Conservation (phyloP, 306 rosid species). For the Castanea crenata region DNA sequence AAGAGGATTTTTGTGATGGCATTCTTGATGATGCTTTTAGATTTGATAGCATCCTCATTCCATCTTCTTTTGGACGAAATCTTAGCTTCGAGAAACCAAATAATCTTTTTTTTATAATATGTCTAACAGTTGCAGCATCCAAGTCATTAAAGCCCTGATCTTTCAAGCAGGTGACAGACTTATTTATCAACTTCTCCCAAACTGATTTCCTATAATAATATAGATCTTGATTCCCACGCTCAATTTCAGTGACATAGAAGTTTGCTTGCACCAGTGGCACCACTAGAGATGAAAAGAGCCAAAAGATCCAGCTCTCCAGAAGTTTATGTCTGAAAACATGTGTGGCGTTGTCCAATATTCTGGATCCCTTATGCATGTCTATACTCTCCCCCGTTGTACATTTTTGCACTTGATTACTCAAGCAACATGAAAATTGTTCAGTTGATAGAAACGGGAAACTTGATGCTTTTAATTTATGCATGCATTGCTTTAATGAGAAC, state of each 20-base stretch:
- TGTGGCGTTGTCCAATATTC: slow-evolving; percentile 26
- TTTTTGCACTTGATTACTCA: slow-evolving; percentile 27
- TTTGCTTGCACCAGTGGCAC: slow-evolving; percentile 81
- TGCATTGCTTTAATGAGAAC: slow-evolving; percentile 64
- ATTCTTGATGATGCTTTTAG: slow-evolving; percentile 66
- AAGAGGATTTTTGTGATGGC: slow-evolving; percentile 25
- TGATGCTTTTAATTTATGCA: slow-evolving; percentile 63
- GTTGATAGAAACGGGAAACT: slow-evolving; percentile 57
- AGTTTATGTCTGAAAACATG: slow-evolving; percentile 49
- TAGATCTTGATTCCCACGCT: slow-evolving; percentile 62
- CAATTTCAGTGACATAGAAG: slow-evolving; percentile 85
- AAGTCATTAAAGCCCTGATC: slow-evolving; percentile 45
- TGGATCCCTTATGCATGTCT: slow-evolving; percentile 22
- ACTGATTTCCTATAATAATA: slow-evolving; percentile 68
- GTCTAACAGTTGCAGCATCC: slow-evolving; percentile 53
- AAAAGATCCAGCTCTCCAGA: slow-evolving; percentile 78
- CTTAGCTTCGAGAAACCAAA: slow-evolving; percentile 96
- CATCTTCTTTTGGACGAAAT: slow-evolving; percentile 74
- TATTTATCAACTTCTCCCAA: slow-evolving; percentile 68
- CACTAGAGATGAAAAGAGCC: slow-evolving; percentile 72
- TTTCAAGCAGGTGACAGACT: slow-evolving; percentile 51
- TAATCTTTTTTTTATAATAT: slow-evolving; percentile 51
- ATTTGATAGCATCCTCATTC: slow-evolving; percentile 86
- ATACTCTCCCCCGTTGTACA: slow-evolving; percentile 25
- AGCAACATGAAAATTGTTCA: slow-evolving; percentile 37